These are phyloP conservation scores for Cicer cuneatum DNA, from an alignment of 306 rosid species.

Conservation along the genomic window DNA sequence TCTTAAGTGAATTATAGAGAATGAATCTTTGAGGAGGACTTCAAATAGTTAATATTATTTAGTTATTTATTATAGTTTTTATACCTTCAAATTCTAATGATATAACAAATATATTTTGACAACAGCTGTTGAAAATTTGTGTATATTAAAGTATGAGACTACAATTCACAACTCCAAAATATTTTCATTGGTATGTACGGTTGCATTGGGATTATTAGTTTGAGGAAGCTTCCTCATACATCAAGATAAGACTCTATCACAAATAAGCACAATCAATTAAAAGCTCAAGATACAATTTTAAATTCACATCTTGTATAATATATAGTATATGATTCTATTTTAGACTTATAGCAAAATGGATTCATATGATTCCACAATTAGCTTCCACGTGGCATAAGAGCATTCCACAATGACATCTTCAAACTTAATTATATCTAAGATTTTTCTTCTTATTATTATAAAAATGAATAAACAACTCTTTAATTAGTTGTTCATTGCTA, in stretches of 20 bases:
- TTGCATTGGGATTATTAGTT: too few species aligned
- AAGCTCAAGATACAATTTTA: neutral
- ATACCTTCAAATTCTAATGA: neutral
- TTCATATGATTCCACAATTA: neutral
- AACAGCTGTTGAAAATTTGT: neutral
- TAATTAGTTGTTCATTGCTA: constrained; percentile 30
- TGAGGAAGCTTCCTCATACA: constrained; percentile 7
- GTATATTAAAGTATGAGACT: neutral
- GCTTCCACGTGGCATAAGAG: constrained; percentile 42
- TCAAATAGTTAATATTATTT: neutral
- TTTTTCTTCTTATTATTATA: constrained; percentile 7
- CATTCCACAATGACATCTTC: neutral
- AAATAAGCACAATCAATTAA: neutral
- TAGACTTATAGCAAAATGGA: neutral
- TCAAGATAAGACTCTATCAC: neutral
- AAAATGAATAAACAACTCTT: constrained; percentile 34
- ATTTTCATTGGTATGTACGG: neutral
- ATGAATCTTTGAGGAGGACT: neutral
- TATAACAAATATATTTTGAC: neutral
- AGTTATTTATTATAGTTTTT: neutral
- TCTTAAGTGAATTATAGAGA: too few species aligned
- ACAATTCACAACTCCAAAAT: neutral
- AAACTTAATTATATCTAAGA: neutral
- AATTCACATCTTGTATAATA: too few species aligned
- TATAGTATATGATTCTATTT: neutral